Evolutionary conservation across 495 filamentous ascomycete genomes (phyloP), one percentile per base, ranked within the genome.

Genomic region (Penicilliopsis zonata): DNA sequence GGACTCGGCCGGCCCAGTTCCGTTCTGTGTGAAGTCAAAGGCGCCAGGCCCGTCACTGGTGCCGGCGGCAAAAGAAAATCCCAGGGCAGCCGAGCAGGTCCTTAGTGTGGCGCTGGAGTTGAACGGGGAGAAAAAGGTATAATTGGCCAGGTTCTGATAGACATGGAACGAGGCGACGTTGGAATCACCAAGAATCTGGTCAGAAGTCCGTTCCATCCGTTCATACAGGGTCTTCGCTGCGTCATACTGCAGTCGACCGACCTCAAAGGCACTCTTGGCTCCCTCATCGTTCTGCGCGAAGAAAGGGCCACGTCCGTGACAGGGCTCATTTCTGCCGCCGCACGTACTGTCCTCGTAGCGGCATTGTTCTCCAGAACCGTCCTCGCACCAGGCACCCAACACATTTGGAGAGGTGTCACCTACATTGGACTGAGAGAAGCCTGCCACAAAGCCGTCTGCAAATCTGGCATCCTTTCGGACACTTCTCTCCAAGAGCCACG

Each of bases 11-110:
- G 82, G 78, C 36, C 75, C 73, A 8, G 74, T 78, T 31, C 74
- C 63, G 42, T 87, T 86, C 49, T 98, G 90, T 13, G 80, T 93
- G 49, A 95, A 95, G 56, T 98, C 88, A 47, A 94, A 94, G 3
- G 73, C 76, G 1, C 90, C 90, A 0, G 88, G 88, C 6, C 90
- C 85, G 49, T 98, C 90, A 1, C 85, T 86, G 1, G 90, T 98
- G 5, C 90, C 90, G 7, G 82, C 90, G 9, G 90, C 90, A 54
- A 98, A 98, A 2, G 81, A 86, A 39, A 87, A 93, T 13, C 90
- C 90, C 22, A 98, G 53, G 0, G 87, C 90, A n/a, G 90, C 90
- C 7, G 86, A 77, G 43, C 90, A 95, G 7, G 88, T 94, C 13
- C 49, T 65, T 10, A 78, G 71, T 13, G 54, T 65, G n/a, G n/a